These are phyloP conservation scores for Trichophyton mentagrophytes DNA, from an alignment of 2,329 filamentous ascomycete species.

Conservation along the genomic window DNA sequence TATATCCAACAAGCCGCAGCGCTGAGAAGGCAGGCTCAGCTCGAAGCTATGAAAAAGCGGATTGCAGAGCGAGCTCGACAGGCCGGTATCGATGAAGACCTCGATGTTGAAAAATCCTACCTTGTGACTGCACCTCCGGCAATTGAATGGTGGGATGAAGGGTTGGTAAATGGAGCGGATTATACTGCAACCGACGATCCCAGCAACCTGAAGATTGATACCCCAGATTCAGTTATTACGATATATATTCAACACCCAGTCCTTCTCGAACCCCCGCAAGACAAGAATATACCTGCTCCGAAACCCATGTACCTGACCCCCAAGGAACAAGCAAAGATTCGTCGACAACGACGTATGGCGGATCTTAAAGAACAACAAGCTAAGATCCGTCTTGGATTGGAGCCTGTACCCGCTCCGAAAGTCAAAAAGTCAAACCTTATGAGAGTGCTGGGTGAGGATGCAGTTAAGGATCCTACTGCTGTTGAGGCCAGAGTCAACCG, in stretches of 20 bases:
- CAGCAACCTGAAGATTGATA: slow-evolving; percentile 57
- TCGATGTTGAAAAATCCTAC: slow-evolving; percentile 81
- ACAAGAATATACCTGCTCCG: slow-evolving; percentile 61
- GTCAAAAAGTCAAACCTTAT: slow-evolving; percentile 97
- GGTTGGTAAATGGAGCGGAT: slow-evolving; percentile 58
- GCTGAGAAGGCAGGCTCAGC: slow-evolving; percentile 67
- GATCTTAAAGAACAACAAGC: slow-evolving; percentile 93
- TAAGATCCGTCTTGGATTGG: slow-evolving; percentile 81
- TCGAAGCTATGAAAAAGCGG: slow-evolving; percentile 89
- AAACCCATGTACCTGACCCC: slow-evolving; percentile 89
- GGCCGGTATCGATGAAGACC: slow-evolving; percentile 84
- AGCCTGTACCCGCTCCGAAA: slow-evolving; percentile 83
- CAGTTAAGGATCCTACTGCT: slow-evolving; percentile 90
- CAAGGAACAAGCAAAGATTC: slow-evolving; percentile 82
- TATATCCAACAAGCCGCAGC: slow-evolving; percentile 92
- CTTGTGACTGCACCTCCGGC: slow-evolving; percentile 71
- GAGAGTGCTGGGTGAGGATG: slow-evolving; percentile 84
- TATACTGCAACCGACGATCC: slow-evolving; percentile 60
- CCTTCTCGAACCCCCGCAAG: slow-evolving; percentile 78
- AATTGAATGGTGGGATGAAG: slow-evolving; percentile 97
- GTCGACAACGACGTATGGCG: slow-evolving; percentile 78
- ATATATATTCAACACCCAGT: slow-evolving; percentile 88
- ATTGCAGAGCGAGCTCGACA: slow-evolving; percentile 80
- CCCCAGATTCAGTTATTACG: slow-evolving; percentile 76
- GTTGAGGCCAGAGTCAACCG: slow-evolving; percentile 88